A percentile compares a stretch with the other conserved stretches of the same genome.
Evolutionary conservation across 2,329 filamentous ascomycete species (phyloP).

Genomic region (Fusarium papillatum): DNA sequence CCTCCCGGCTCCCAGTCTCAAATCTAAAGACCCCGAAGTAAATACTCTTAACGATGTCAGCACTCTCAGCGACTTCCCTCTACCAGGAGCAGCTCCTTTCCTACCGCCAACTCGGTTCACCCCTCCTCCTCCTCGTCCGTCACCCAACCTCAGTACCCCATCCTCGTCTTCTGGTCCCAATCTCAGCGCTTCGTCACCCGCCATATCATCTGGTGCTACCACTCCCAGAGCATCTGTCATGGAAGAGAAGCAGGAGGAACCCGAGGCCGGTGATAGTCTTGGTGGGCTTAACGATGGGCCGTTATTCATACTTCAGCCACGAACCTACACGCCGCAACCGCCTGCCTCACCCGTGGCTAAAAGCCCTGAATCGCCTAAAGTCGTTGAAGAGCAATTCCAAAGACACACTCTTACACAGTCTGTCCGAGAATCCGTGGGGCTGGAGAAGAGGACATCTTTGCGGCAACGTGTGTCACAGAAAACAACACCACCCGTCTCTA

Average conservation of each 20-base stretch:
- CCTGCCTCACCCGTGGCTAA: slow-evolving; percentile 60
- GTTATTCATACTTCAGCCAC: slow-evolving; percentile 68
- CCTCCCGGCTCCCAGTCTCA: slow-evolving; percentile 13
- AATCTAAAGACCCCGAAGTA: slow-evolving; percentile 32
- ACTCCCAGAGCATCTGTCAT: slow-evolving; percentile 25
- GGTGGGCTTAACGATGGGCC: slow-evolving; percentile 50
- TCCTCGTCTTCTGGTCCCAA: slow-evolving; percentile 30
- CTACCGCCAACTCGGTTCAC: slow-evolving; percentile 39
- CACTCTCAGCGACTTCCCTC: slow-evolving; percentile 44
- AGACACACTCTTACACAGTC: slow-evolving; percentile 37
- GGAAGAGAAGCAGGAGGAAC: slow-evolving; percentile 15
- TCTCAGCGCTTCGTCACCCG: slow-evolving; percentile 7
- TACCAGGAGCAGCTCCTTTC: slow-evolving; percentile 42
- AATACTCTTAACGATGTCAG: slow-evolving; percentile 42
- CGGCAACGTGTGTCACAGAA: slow-evolving; percentile 68
- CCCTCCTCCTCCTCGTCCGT: neutral
- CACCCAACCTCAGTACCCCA: slow-evolving; percentile 20
- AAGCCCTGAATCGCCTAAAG: slow-evolving; percentile 35
- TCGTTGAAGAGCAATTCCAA: slow-evolving; percentile 22
- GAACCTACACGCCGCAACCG: slow-evolving; percentile 69
- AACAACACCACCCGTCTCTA: slow-evolving; percentile 64
- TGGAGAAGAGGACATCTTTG: slow-evolving; percentile 60
- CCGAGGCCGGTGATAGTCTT: slow-evolving; percentile 27
- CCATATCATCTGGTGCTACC: slow-evolving; percentile 14
- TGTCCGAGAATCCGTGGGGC: slow-evolving; percentile 24